A percentile compares a stretch with the other conserved stretches of the same genome.
Conservation (phyloP, 352 stramenopile species). For the Globisporangium spinosum region DNA sequence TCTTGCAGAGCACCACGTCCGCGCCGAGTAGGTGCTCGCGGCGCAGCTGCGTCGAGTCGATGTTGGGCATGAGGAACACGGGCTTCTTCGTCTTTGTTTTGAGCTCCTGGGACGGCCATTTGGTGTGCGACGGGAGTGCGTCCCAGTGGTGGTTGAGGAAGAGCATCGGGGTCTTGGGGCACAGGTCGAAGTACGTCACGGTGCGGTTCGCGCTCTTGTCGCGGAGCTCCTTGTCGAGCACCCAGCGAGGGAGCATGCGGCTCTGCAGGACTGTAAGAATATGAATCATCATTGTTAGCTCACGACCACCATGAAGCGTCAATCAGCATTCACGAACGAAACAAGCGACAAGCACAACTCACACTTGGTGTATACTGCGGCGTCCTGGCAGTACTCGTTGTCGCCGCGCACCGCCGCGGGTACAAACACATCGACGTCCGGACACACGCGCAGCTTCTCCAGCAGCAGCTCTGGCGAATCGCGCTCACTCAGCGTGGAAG, state of each 20-base stretch:
- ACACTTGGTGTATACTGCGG: slow-evolving; percentile 66
- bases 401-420: slow-evolving; percentile 38
- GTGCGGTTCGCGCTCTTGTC: not conserved
- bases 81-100: slow-evolving; percentile 31
- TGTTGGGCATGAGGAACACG: slow-evolving; percentile 46
- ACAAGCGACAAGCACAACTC: slow-evolving; percentile 14
- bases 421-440: slow-evolving; percentile 64
- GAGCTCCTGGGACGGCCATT: slow-evolving; percentile 15
- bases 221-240: not conserved
- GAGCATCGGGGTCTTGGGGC: slow-evolving; percentile 40
- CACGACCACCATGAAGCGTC: too few species aligned
- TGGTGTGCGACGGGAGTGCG: not conserved
- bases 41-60: slow-evolving; percentile 55
- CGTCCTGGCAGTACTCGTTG: slow-evolving; percentile 67
- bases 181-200: slow-evolving; percentile 51
- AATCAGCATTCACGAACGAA: not conserved
- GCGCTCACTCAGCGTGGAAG: not conserved
- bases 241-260: slow-evolving; percentile 12
- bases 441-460: slow-evolving; percentile 23
- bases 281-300: too few species aligned
- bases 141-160: slow-evolving; percentile 68
- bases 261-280: slow-evolving; percentile 10
- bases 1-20: slow-evolving; percentile 64
- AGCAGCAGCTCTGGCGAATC: not conserved
- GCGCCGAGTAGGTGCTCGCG: slow-evolving; percentile 41